Evolutionary conservation across 179 eudicot species (phyloP), one percentile per base, ranked within the genome.

Genomic region (Gypsophila paniculata): DNA sequence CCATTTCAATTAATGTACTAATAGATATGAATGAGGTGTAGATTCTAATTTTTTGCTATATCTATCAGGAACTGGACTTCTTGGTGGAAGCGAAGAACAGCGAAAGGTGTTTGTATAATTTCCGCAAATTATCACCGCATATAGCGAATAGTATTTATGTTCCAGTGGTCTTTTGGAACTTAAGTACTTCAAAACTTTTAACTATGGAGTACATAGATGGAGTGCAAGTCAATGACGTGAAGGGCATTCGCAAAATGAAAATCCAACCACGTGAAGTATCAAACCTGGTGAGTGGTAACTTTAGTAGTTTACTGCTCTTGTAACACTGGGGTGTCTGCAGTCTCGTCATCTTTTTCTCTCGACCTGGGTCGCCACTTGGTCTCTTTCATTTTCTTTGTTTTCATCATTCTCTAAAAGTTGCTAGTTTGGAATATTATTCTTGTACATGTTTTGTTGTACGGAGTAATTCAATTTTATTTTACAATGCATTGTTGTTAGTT

Each of bases 201-300:
- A 93, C 96, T 53, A 95, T 95, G 99, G 99, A 95, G 76, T 95
- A 71, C 73, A 90, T 95, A 63, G 99, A 95, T 72, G 95, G 90
- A 36, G 91, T 83, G 72, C 86, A 82, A 84, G 84, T 95, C 48
- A 88, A 80, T 76, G 98, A 95, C 65, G 81, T 86, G 74, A 86
- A 80, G 84, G 80, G 81, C 69, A 95, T 95, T 72, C 82, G 67
- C 76, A 79, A 72, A 70, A 85, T 92, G 76, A 91, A 93, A 61
- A 72, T 95, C 65, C 89, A 73, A 72, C 93, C 97, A 17, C 74
- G 68, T 72, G 97, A 92, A 76, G 94, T 95, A 72, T 86, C 94
- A 64, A 90, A 80, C 70, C 79, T 95, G 80, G 99, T 92, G 83
- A 52, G 71, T 52, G 42, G 39, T 18, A 49, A 68, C 15, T 29